Base-by-base conservation (phyloP, 2,329 filamentous ascomycete species). In the Colletotrichum navitas region DNA sequence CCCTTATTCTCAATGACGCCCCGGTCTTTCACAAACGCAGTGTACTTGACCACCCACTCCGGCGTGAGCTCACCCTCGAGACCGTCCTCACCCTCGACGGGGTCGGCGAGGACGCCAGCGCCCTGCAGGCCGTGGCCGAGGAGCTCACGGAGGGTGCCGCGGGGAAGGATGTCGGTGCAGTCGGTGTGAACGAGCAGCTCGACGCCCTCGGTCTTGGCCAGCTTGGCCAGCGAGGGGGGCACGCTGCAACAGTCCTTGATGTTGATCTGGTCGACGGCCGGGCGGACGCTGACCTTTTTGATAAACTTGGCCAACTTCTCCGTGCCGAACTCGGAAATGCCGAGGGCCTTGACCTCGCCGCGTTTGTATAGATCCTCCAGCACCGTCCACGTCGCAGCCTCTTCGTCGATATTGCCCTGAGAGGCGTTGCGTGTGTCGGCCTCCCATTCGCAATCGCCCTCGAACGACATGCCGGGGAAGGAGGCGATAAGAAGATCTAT, bases 1-100 rank as follows among this genome's bases (percentile, higher is more conserved):
- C 96, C 96, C 85, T 98, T 99, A 80, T 96, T 97, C 85, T 99
- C 96, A 75, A 99, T 95, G 11, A 99, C 96, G 18, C 96, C 96
- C 65, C 96, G 88, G 80, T 98, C 93, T 80, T 93, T 70, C 51
- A 98, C 94, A 70, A 98, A 95, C 1, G 96, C 96, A 47, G 95
- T 98, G 80, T 99, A 99, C 80, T 98, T 97, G 75, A 95, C 92
- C 36, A 98, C 96, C 95, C 96, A 99, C 79, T 95, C 91, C 36
- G 96, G 95, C 70, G 90, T 88, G 60, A 98, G 87, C 74, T 97
- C 91, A 5, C 94, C 95, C 75, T 88, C 86, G 68, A 97, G 84
- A 0, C 93, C 92, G 12, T 84, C 81, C 24, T 81, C 79, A 16
- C 83, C 77, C 78, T 85, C 81, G 10, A 86, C 84, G n/a, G 82